phyloP scores from a whole-genome alignment of 2,329 filamentous ascomycete genomes.

The Xylaria digitata region DNA sequence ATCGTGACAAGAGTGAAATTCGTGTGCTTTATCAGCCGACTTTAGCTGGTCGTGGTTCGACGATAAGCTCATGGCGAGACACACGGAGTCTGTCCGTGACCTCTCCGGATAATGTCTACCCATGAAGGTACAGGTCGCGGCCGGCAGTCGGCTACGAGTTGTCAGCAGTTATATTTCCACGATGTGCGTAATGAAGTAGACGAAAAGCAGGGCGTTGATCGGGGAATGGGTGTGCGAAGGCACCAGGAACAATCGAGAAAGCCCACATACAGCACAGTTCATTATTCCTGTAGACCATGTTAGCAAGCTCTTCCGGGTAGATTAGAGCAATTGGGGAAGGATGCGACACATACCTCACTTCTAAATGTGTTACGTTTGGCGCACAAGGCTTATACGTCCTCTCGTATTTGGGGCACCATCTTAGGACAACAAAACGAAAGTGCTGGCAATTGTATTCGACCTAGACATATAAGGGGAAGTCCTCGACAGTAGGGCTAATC shows the following conservation, averaged over 20 bases:
- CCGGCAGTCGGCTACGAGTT: slow-evolving; percentile 47
- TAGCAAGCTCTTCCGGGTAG: slow-evolving; percentile 7
- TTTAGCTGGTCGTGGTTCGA: slow-evolving; percentile 7
- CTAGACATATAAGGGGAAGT: slow-evolving; percentile 36
- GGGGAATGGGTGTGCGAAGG: neutral
- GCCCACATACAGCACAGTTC: slow-evolving; percentile 48
- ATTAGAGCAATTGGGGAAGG: neutral
- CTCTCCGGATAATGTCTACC: slow-evolving; percentile 51
- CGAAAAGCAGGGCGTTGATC: neutral
- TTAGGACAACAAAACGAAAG: slow-evolving; percentile 50
- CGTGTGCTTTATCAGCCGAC: slow-evolving; percentile 3
- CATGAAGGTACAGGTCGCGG: slow-evolving; percentile 48
- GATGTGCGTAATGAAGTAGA: neutral
- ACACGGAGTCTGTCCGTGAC: slow-evolving; percentile 44
- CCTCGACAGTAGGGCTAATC: neutral
- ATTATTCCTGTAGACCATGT: slow-evolving; percentile 43
- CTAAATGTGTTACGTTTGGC: slow-evolving; percentile 49
- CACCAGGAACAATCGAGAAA: neutral
- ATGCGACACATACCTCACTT: slow-evolving; percentile 46
- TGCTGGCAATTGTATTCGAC: slow-evolving; percentile 51
- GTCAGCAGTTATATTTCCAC: slow-evolving; percentile 7
- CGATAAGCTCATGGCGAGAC: slow-evolving; percentile 21
- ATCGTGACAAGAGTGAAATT: slow-evolving; percentile 4
- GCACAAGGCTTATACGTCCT: slow-evolving; percentile 49
- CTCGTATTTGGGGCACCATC: slow-evolving; percentile 50